Evolutionary conservation across 2,329 filamentous ascomycete species (phyloP).

Genomic region (Dactylellina parvicollis): DNA sequence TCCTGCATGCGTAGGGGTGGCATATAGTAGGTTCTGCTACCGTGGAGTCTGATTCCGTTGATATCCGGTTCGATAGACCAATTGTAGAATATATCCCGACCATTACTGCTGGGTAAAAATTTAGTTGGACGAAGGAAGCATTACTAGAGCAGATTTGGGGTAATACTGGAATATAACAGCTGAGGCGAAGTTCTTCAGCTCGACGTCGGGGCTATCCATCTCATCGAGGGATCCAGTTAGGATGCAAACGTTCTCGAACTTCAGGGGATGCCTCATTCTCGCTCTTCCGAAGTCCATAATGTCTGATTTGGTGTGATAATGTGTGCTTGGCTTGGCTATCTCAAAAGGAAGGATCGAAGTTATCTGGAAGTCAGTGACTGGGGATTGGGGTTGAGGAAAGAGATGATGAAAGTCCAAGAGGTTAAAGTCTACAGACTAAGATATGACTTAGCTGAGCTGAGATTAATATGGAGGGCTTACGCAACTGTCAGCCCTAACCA

Average conservation of each 20-base stretch:
- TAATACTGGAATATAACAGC: slow-evolving; percentile 4
- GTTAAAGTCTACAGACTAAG: too few species aligned
- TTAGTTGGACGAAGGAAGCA: not conserved
- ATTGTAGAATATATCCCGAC: not conserved
- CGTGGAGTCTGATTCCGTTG: not conserved
- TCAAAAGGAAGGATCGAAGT: too few species aligned
- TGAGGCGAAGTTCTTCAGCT: not conserved
- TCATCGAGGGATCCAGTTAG: not conserved
- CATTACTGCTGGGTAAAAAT: not conserved
- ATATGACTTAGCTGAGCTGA: too few species aligned
- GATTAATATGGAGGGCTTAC: too few species aligned
- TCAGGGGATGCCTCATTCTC: not conserved
- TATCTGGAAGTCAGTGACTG: too few species aligned
- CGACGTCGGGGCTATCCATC: not conserved
- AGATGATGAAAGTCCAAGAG: too few species aligned
- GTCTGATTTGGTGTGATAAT: too few species aligned
- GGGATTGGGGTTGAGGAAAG: too few species aligned
- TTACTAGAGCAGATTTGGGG: not conserved
- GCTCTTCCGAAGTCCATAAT: slow-evolving; percentile 1
- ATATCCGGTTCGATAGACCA: not conserved
- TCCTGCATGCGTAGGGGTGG: not conserved
- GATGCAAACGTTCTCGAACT: not conserved
- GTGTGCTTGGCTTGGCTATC: too few species aligned
- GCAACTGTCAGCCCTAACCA: too few species aligned
- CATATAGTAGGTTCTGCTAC: not conserved